Evolutionary conservation across 345 rosid genomes (phyloP).

Genomic region (Syzygium grande): DNA sequence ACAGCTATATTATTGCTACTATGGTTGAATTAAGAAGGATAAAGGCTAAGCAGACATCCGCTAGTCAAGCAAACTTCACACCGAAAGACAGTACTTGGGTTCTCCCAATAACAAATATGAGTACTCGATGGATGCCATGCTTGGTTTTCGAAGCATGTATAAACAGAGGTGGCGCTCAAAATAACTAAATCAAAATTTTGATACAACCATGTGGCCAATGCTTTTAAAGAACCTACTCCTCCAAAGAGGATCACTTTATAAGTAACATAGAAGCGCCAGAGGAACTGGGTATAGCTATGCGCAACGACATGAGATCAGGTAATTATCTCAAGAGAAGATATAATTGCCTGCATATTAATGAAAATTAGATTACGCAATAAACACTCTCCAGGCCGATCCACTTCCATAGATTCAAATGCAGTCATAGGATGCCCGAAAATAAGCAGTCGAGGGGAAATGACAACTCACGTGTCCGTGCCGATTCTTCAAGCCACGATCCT

Average conservation of each 20-base stretch:
- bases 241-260: neutral
- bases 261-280: neutral
- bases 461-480: slow-evolving; percentile 92
- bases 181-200: too few relatives aligned
- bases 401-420: neutral
- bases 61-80: neutral
- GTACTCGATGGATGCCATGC: neutral
- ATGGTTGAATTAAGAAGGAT: neutral
- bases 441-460: neutral
- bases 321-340: neutral
- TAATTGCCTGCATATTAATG: neutral
- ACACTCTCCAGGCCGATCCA: fast-evolving
- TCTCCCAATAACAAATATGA: neutral
- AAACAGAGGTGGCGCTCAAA: neutral
- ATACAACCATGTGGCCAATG: neutral
- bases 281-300: neutral
- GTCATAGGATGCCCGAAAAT: neutral
- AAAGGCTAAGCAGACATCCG: neutral
- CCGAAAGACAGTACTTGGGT: neutral
- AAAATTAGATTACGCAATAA: neutral
- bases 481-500: slow-evolving; percentile 99
- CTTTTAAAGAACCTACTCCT: neutral
- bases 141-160: neutral
- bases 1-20: neutral
- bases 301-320: neutral